Base-by-base conservation (phyloP, 345 rosid species). In the Brassica cretica region DNA sequence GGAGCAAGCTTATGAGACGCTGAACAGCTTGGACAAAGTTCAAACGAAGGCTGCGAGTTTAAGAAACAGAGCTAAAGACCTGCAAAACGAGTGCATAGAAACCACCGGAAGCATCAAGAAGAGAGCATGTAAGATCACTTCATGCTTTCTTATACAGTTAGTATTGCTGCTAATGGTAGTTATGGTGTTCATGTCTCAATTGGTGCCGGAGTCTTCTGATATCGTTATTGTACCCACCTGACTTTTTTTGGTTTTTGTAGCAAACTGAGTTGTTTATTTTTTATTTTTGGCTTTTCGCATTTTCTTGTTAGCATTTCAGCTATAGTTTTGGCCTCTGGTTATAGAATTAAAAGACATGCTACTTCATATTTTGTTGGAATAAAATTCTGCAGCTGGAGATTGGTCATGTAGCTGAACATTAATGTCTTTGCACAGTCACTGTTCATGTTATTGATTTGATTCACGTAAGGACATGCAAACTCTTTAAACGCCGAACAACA, bases 221-320 rank as follows among this genome's bases (percentile, higher is more conserved):
- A 72, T 25, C 76, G 82, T 80, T 80, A 88, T 80, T 80, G 89
- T 87, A 59, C 97, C 97, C 73, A 92, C 97, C 7, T 92, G 79
- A 78, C 18, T 27, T 6, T 56, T 46, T 56, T 69, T 55, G 66
- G 15, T 66, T 14, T 66, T 49, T 24, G 21, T 15, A 73, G 16
- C 24, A 73, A 66, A 64, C 68, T 46, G 67, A 46, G 75, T 59
- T 39, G 8, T 39, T 53, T 53, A 15, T 55, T 24, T 16, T 32
- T 65, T 27, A 1, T 64, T 24, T 5, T 61, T 2, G 56, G 60
- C 24, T 30, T 73, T 60, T 32, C 14, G 3, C 25, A 58, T 35
- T 51, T 39, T 62, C 24, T 14, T 51, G 64, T 61, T n/a, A 73
- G 32, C 64, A 49, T 51, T 71, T 59, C 14, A 25, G 80, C 27